Evolutionary conservation across 2,329 filamentous ascomycete genomes (phyloP).

Genomic region (Aspergillus brunneoviolaceus): DNA sequence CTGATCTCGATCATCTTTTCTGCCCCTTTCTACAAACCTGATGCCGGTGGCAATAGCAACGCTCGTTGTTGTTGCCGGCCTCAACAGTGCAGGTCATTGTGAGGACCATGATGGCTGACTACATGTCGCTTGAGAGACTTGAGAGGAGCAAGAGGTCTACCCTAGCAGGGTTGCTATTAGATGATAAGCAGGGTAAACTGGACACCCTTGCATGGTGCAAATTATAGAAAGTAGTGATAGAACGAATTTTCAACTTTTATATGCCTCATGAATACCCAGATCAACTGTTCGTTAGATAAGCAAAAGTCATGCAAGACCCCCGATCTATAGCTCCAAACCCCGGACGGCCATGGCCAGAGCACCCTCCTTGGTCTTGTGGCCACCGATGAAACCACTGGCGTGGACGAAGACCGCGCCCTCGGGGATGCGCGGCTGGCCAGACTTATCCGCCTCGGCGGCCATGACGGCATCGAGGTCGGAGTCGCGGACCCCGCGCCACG

Average conservation of each 20-base stretch:
- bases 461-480: constrained; percentile 69
- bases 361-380: constrained; percentile 88
- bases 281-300: not conserved
- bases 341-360: constrained; percentile 74
- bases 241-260: not conserved
- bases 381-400: constrained; percentile 92
- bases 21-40: too few species aligned
- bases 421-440: constrained; percentile 39
- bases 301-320: not conserved
- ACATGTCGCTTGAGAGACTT: too few species aligned
- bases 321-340: constrained; percentile 31
- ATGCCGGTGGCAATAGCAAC: too few species aligned
- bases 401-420: constrained; percentile 83
- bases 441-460: constrained; percentile 39
- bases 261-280: not conserved
- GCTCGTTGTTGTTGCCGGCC: too few species aligned
- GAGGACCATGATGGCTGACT: too few species aligned
- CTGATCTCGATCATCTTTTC: too few species aligned
- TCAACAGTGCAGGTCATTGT: too few species aligned
- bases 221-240: too few species aligned
- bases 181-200: too few species aligned
- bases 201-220: too few species aligned
- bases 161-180: too few species aligned
- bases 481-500: constrained; percentile 89
- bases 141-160: too few species aligned